Percentiles rank a stretch among this genome's conserved stretches.
Evolutionary conservation across 768 basidiomycete species (phyloP).

Genomic region (Thelephora aurantiotincta): DNA sequence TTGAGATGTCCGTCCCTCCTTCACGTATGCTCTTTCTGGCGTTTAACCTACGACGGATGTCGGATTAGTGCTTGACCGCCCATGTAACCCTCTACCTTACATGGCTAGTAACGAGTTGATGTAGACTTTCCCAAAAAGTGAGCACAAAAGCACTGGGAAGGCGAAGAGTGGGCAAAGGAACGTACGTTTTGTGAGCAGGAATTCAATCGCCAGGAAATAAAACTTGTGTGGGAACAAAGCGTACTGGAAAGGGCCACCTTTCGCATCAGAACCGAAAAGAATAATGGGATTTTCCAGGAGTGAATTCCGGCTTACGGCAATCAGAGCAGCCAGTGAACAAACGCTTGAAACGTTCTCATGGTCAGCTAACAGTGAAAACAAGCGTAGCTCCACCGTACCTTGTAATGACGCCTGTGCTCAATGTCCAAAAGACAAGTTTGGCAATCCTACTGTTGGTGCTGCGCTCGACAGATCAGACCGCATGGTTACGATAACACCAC

Average conservation of each 20-base stretch:
- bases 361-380: neutral
- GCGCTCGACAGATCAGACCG: neutral
- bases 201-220: conserved; percentile 11
- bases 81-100: conserved; percentile 4
- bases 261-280: neutral
- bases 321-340: neutral
- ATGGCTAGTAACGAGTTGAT: conserved; percentile 20
- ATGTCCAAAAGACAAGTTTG: neutral
- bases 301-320: neutral
- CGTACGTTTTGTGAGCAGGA: conserved; percentile 12
- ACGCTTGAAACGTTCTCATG: neutral
- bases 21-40: no score
- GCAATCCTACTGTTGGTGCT: neutral
- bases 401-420: neutral
- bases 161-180: neutral
- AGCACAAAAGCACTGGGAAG: neutral
- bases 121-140: conserved; percentile 12
- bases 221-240: conserved; percentile 8
- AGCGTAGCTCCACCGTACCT: neutral
- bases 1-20: no score
- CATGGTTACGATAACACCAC: neutral
- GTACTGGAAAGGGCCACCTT: conserved; percentile 5
- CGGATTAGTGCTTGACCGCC: no score
- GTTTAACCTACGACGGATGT: no score
- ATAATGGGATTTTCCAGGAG: neutral